Evolutionary conservation across 495 filamentous ascomycete species (phyloP), one percentile per base, ranked within the genome.

Genomic region (Trichocladium antarcticum): DNA sequence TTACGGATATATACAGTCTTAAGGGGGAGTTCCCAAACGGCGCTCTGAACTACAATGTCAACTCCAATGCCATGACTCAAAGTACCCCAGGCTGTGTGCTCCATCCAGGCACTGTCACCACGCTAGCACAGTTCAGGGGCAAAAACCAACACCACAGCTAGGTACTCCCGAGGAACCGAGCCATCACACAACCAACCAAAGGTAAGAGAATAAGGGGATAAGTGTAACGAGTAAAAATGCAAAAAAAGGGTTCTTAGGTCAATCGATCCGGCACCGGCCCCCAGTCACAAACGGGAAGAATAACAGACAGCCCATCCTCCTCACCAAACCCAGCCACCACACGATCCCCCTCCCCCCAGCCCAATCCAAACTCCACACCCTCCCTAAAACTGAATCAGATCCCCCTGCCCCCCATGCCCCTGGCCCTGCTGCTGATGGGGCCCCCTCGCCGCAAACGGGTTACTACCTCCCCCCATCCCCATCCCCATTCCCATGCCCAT

Each of bases 361-460:
- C 39, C 32, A 16, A 10, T 27, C 7, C 21, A 31, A 19, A 41
- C 29, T 21, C 32, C 31, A 16, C 6, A 5, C 42, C 20, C 12
- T n/a, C 15, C 12, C 17, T 22, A 97, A 58, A 95, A 79, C 72
- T 96, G 88, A 66, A 98, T 98, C 73, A 98, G 73, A 68, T 92
- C 90, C 50, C 84, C 82, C 51, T 73, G 73, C n/a, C 38, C 37
- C 52, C 73, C 72, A 59, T 82, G 78, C 55, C 79, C 81, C 49
- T 79, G 76, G 10, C 31, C 31, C 59, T 84, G 81, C 54, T 79
- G 75, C 37, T n/a, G n/a, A n/a, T n/a, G n/a, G n/a, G n/a, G n/a
- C n/a, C n/a, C n/a, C n/a, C 70, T 66, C 40, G 73, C 73, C 27
- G 82, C 86, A 71, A 89, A 93, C 5, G 86, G 85, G 66, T 89